Evolutionary conservation across 768 basidiomycete species (phyloP).

Genomic region (Mycena leptocephala): DNA sequence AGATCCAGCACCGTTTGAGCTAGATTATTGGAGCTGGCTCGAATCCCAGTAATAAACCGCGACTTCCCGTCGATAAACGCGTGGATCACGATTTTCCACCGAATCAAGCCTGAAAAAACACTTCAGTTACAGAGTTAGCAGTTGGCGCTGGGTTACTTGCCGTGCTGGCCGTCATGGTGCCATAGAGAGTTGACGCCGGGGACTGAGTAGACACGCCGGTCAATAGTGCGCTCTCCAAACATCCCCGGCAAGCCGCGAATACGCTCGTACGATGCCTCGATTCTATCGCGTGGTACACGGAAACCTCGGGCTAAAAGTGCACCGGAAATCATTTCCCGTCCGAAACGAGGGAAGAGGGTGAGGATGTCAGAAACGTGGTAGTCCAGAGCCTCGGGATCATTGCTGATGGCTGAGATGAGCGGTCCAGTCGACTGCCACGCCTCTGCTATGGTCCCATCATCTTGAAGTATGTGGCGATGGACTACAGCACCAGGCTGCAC

Average conservation of each 20-base stretch:
- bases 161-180: slow-evolving; percentile 41
- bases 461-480: slow-evolving; percentile 16
- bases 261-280: not conserved
- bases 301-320: slow-evolving; percentile 35
- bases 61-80: slow-evolving; percentile 54
- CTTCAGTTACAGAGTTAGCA: too few species aligned
- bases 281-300: slow-evolving; percentile 26
- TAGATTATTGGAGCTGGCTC: slow-evolving; percentile 55
- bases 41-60: slow-evolving; percentile 48
- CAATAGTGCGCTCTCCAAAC: not conserved
- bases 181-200: slow-evolving; percentile 39
- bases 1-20: slow-evolving; percentile 53
- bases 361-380: not conserved
- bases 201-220: slow-evolving; percentile 32
- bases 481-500: slow-evolving; percentile 40
- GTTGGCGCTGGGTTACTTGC: too few species aligned
- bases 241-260: not conserved
- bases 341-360: not conserved
- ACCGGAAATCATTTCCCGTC: slow-evolving; percentile 27
- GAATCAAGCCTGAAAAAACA: slow-evolving; percentile 47
- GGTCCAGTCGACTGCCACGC: slow-evolving; percentile 29
- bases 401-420: slow-evolving; percentile 36
- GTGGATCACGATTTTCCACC: slow-evolving; percentile 53
- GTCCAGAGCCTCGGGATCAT: slow-evolving; percentile 38
- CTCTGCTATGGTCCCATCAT: slow-evolving; percentile 2